Evolutionary conservation across 2,329 filamentous ascomycete genomes (phyloP).

Genomic region (Fusarium lyarnte): DNA sequence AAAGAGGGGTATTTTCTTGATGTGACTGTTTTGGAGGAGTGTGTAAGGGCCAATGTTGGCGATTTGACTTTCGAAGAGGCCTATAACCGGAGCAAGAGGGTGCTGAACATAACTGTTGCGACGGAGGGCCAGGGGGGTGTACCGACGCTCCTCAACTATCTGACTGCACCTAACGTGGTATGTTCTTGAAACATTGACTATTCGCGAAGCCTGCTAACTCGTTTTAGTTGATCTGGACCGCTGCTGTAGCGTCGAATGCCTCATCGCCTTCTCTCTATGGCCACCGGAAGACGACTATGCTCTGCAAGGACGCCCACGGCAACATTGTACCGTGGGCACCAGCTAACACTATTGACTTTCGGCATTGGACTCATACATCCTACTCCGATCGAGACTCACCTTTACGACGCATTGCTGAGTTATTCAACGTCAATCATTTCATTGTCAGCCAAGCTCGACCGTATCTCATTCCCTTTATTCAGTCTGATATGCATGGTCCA

Average conservation of each 20-base stretch:
- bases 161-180: conserved; percentile 93
- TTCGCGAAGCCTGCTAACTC: conserved; percentile 13
- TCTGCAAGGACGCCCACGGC: conserved; percentile 81
- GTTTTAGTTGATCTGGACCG: conserved; percentile 78
- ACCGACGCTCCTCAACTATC: conserved; percentile 87
- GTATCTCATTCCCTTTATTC: conserved; percentile 86
- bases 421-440: conserved; percentile 95
- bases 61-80: conserved; percentile 95
- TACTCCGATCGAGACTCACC: conserved; percentile 73
- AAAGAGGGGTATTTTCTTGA: conserved; percentile 86
- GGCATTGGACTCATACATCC: conserved; percentile 72
- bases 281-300: conserved; percentile 69
- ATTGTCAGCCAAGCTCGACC: conserved; percentile 92
- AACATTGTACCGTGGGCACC: conserved; percentile 79
- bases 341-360: conserved; percentile 68
- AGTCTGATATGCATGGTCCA: conserved; percentile 81
- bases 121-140: conserved; percentile 78
- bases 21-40: conserved; percentile 81
- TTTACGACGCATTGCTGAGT: conserved; percentile 77
- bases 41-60: conserved; percentile 84
- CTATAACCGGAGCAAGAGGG: conserved; percentile 82
- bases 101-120: conserved; percentile 91
- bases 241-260: conserved; percentile 79
- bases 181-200: conserved; percentile 48
- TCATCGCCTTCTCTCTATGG: conserved; percentile 72